Evolutionary conservation across 2,329 filamentous ascomycete species (phyloP), one percentile per base, ranked within the genome.

Genomic region (Periglandula ipomoeae): DNA sequence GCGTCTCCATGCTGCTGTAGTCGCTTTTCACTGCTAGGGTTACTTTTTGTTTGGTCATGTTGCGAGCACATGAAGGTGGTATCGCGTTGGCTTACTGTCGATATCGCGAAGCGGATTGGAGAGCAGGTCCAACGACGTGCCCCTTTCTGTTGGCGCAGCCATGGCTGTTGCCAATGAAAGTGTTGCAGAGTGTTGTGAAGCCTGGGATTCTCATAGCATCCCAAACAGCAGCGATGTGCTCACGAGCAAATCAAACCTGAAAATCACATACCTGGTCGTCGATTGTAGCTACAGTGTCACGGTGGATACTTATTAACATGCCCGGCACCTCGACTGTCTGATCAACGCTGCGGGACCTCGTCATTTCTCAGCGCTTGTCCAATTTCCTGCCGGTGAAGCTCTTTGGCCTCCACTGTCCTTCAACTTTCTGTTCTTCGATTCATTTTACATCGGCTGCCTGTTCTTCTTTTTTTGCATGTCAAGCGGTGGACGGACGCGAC

Each of bases 351-450:
- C 44, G 34, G 49, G 49, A 50, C 45, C 40, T 50, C 40, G 40
- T 50, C 45, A 44, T 50, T 42, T 47, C 40, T 35, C 32, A 23
- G 32, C 8, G 13, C 23, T 34, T 40, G 26, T 44, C 24, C 22
- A 48, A 41, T 50, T 50, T 48, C 45, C 45, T 30, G 23, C 24
- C 24, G 34, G n/a, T 27, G n/a, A 30, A 48, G 34, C 44, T 50
- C 20, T 44, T 32, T 26, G 23, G n/a, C 34, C 30, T 43, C 44
- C 27, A 34, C 37, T n/a, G n/a, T 47, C 27, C 20, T 37, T 30
- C 35, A 20, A 20, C 22, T 9, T 35, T 27, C 27, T 22, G 27
- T 27, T 27, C 17, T 19, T 35, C n/a, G 26, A 15, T 46, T 46
- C 38, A 26, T 37, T 17, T 34, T 46, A 11, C 19, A 40, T 15